Base-by-base conservation (phyloP, 1,284 basidiomycete species). In the Inonotus hispidus region DNA sequence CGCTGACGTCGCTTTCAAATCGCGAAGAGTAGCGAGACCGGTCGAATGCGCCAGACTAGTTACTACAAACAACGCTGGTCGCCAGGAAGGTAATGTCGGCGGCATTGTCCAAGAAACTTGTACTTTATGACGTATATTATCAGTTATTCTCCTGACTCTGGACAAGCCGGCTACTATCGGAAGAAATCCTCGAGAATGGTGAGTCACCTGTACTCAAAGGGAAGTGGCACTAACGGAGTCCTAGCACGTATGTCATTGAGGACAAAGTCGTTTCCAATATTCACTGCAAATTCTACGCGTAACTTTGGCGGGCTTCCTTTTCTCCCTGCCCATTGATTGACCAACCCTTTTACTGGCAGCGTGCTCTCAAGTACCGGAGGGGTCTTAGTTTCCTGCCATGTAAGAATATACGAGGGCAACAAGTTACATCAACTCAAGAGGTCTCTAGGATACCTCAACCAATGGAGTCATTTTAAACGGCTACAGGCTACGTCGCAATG, bases 251-350 rank as follows among this genome's bases (percentile, higher is more conserved):
- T 60, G 75, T 82, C 21, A 71, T 82, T 27, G 64, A 74, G 16
- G 77, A 88, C 60, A 69, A 73, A 7, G 77, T 82, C 32, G 81
- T 88, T 21, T 90, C 87, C 4, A 81, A 78, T 49, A 65, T 88
- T 19, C 88, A 92, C 68, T 92, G 88, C 78, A 88, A 87, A 70
- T 71, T 92, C 77, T 87, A 89, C 78, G 90, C 85, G 88, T 87
- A 64, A 65, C 76, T 73, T 14, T 43, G 41, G n/a, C n/a, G 2
- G 6, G 67, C 60, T 27, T 56, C 25, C 47, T 47, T 37, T 10
- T 11, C 32, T 14, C 53, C 27, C 23, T 19, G 39, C 41, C 54
- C 38, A 38, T 25, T 29, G 21, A 19, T n/a, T 21, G 1, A 41
- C 8, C 21, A 10, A 23, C 41, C 59, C 3, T 32, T 32, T 32